Evolutionary conservation across 2,329 filamentous ascomycete genomes (phyloP), one percentile per base, ranked within the genome.

Genomic region (Neopestalotiopsis sp.): DNA sequence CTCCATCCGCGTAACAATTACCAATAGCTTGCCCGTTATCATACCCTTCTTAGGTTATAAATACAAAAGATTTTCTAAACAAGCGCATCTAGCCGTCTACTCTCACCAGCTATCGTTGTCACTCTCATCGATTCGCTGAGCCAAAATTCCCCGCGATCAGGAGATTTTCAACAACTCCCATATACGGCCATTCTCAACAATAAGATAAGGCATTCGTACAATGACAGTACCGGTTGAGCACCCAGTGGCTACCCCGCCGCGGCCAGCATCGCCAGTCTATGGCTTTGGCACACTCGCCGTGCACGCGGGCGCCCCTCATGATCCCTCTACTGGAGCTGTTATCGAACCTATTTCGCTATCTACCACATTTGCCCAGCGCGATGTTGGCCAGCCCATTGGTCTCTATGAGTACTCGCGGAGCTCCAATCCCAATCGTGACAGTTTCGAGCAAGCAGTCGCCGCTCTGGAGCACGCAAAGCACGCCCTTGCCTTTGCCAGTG

Each of bases 281-380:
- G 86, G 89, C 72, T 98, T 99, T 82, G 96, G 94, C 71, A 99
- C 96, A 62, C 89, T 97, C 71, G 96, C 96, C 68, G 96, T 99
- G 24, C 96, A 99, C 82, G 95, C 95, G 72, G 96, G 96, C 71
- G 89, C 94, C 58, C 94, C 94, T 75, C 93, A 97, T 80, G 96
- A 99, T 83, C 93, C 95, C 62, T 85, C 89, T 56, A 99, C 95
- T 30, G 96, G 96, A 72, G 96, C 96, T 74, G 96, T 99, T 76
- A 99, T 99, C 80, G 94, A 96, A 82, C 84, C 96, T 75, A 98
- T 99, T 80, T 98, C 95, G 10, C 90, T 99, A 30, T 97, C 95
- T 30, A 98, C 96, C 17, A 99, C 96, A 5, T 99, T 95, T 78
- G 94, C 93, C n/a, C 96, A 99, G 84, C 91, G 90, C 14, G 89